Evolutionary conservation across 495 filamentous ascomycete genomes (phyloP).

Genomic region (Beverwykella pulmonaria): DNA sequence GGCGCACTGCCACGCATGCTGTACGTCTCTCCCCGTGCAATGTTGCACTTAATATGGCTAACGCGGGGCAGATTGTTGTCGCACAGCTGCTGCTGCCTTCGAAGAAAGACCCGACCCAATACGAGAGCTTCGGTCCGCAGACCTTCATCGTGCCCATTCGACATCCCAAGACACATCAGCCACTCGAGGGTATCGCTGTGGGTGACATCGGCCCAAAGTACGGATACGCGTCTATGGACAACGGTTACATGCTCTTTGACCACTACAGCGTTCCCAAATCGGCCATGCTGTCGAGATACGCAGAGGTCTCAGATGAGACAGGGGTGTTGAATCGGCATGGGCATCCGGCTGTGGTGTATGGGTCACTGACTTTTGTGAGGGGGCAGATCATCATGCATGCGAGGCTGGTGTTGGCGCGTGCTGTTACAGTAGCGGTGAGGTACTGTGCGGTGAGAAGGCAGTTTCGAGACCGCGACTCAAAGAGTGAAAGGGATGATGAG

Average conservation of each 20-base stretch:
- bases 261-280: slow-evolving; percentile 53
- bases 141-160: slow-evolving; percentile 55
- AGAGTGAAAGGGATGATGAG: slow-evolving; percentile 43
- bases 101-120: slow-evolving; percentile 23
- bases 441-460: slow-evolving; percentile 52
- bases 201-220: slow-evolving; percentile 57
- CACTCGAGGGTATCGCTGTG: slow-evolving; percentile 50
- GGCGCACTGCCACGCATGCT: slow-evolving; percentile 51
- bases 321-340: slow-evolving; percentile 48
- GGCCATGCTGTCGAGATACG: slow-evolving; percentile 53
- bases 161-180: slow-evolving; percentile 50
- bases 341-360: slow-evolving; percentile 52
- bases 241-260: slow-evolving; percentile 57
- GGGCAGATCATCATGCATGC: slow-evolving; percentile 54
- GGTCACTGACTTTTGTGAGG: slow-evolving; percentile 52
- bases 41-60: neutral
- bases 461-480: slow-evolving; percentile 52
- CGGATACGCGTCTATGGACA: slow-evolving; percentile 55
- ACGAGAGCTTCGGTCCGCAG: slow-evolving; percentile 51
- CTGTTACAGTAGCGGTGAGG: slow-evolving; percentile 53
- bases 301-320: slow-evolving; percentile 49
- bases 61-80: slow-evolving; percentile 42
- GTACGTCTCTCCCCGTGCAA: neutral
- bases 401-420: slow-evolving; percentile 51
- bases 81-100: slow-evolving; percentile 52